phyloP scores from a whole-genome alignment of 2,329 filamentous ascomycete species.

The Ustulina deusta region DNA sequence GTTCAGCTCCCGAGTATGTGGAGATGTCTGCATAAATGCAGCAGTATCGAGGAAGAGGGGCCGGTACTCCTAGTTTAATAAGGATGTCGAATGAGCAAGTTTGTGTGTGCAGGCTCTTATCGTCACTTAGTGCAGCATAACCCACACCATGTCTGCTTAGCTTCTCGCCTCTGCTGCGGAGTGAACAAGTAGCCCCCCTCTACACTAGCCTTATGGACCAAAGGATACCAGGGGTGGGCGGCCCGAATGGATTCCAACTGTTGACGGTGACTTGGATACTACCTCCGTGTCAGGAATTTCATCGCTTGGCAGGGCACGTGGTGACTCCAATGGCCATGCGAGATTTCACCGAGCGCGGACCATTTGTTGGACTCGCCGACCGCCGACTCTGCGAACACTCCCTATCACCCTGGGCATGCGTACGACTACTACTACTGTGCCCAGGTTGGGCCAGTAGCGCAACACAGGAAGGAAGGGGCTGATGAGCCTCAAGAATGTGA shows the following conservation, averaged over 20 bases:
- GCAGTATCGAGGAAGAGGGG: conserved; percentile 9
- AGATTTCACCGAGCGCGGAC: conserved; percentile 39
- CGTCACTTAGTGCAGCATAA: conserved; percentile 4
- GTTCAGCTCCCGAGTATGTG: neutral
- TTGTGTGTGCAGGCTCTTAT: conserved; percentile 29
- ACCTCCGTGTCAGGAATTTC: conserved; percentile 13
- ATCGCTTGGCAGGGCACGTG: conserved; percentile 33
- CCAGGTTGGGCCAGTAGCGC: too few relatives aligned
- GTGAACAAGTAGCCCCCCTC: too few relatives aligned
- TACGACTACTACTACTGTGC: too few relatives aligned
- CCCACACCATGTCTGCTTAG: conserved; percentile 7
- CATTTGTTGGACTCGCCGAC: conserved; percentile 31
- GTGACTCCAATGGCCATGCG: conserved; percentile 26
- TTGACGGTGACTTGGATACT: neutral
- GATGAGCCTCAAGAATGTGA: conserved; percentile 25
- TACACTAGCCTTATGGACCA: conserved; percentile 28
- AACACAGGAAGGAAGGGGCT: neutral
- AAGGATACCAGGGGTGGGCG: conserved; percentile 33
- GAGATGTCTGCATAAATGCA: neutral
- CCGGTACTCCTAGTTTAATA: neutral
- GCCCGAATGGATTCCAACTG: conserved; percentile 34
- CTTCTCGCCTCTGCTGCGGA: too few relatives aligned
- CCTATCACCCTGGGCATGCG: conserved; percentile 13
- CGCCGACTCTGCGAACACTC: conserved; percentile 8
- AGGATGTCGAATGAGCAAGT: conserved; percentile 7